Evolutionary conservation across 169 alveolate genomes (phyloP), one percentile per base, ranked within the genome.

Genomic region (Plasmodium knowlesi): DNA sequence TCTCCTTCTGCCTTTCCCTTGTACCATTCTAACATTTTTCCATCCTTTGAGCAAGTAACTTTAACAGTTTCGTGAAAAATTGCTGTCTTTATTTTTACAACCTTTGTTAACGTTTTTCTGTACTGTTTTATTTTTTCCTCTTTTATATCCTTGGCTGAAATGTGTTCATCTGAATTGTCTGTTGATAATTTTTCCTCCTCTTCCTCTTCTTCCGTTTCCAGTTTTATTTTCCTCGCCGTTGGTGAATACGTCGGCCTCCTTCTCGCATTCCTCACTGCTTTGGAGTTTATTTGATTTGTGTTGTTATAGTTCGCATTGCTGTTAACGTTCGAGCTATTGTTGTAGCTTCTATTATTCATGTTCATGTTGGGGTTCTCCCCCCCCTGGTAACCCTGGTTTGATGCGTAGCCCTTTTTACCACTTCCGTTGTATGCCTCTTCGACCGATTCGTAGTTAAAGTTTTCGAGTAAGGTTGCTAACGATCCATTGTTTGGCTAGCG

Each of bases 31-130:
- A 96, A 81, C 80, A 86, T 74, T 34, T 92, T 93, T 16, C 97
- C 97, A 74, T 96, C 97, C 80, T 94, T 95, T 57, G 96, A 93
- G 32, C 96, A 95, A 32, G 96, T 96, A 41, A 96, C 96, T 76
- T 88, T 83, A 89, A 96, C 96, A 85, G 94, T 93, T 86, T 93
- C 97, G 46, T 94, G 96, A 50, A 95, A 92, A 30, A 95, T 93
- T 9, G 97, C 96, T 9, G 97, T 93, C 83, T 96, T 96, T 73
- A 96, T 92, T 81, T 96, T 96, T 16, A 96, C 96, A 30, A 83
- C 89, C 57, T 92, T 93, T n/a, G 96, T 95, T 50, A 96, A 73
- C n/a, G 83, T 70, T 92, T 95, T 95, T 79, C 96, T 92, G 71
- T 90, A 96, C 28, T 95, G 95, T 71, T 86, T 37, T 16, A 96